Evolutionary conservation across 176 grass and related monocot species (phyloP).

Genomic region (Coix lacrymajobi): DNA sequence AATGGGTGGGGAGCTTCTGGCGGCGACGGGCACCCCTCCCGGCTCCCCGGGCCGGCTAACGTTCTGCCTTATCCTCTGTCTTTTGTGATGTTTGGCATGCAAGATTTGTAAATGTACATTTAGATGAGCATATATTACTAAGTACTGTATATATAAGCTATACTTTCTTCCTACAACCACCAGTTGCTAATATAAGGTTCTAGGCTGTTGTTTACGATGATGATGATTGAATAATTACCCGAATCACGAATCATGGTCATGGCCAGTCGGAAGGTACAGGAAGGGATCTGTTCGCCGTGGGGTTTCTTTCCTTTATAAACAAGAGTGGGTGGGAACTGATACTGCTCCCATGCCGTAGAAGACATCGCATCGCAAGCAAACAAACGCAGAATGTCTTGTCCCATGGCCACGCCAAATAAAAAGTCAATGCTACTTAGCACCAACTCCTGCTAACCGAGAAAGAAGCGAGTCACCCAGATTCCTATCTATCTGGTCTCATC

Average conservation of each 20-base stretch:
- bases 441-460: neutral
- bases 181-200: neutral
- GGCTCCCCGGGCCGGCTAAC: too few species aligned
- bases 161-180: neutral
- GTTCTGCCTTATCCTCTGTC: too few species aligned
- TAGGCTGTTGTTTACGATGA: neutral
- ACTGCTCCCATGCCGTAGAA: neutral
- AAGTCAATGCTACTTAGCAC: neutral
- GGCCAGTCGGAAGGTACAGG: neutral
- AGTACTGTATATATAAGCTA: too few species aligned
- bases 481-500: too few species aligned
- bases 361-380: neutral
- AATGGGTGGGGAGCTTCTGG: too few species aligned
- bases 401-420: neutral
- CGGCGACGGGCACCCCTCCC: too few species aligned
- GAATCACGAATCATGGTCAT: neutral
- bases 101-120: too few species aligned
- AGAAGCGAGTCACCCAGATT: neutral
- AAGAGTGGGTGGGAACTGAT: neutral
- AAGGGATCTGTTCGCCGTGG: neutral
- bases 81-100: too few species aligned
- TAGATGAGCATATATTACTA: too few species aligned
- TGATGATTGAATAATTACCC: neutral
- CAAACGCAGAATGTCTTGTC: neutral
- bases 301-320: neutral